These are phyloP conservation scores for Solanum sejunctum DNA, from an alignment of 257 asterid genomes.

Conservation along the genomic window DNA sequence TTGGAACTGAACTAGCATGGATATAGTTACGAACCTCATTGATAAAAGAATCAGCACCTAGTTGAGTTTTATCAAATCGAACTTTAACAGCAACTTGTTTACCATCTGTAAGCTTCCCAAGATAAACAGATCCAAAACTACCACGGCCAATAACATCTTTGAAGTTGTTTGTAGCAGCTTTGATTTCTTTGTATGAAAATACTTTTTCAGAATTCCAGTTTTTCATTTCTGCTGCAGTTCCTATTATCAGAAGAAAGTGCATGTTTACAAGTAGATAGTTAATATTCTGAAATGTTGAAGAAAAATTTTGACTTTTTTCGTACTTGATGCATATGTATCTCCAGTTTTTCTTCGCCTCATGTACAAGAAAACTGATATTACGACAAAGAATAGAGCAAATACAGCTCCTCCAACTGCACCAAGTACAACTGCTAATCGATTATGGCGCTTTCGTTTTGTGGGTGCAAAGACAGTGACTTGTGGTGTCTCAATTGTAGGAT, in stretches of 20 bases:
- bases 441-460: conserved; percentile 35
- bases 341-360: conserved; percentile 32
- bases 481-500: conserved; percentile 51
- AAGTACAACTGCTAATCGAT: conserved; percentile 35
- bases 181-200: conserved; percentile 71
- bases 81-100: conserved; percentile 83
- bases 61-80: conserved; percentile 69
- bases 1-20: neutral
- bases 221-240: conserved; percentile 26
- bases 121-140: conserved; percentile 79
- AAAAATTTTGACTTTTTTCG: neutral
- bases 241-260: conserved; percentile 10
- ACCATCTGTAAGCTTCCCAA: conserved; percentile 66
- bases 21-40: conserved; percentile 47
- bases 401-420: conserved; percentile 51
- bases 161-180: conserved; percentile 69
- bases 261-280: neutral
- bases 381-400: conserved; percentile 25
- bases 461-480: conserved; percentile 65
- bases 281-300: neutral
- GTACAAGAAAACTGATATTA: conserved; percentile 42
- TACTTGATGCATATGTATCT: conserved; percentile 41
- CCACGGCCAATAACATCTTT: conserved; percentile 78
- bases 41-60: conserved; percentile 81
- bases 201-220: conserved; percentile 59